These are phyloP conservation scores for Copromyces sp. DNA, from an alignment of 495 filamentous ascomycete genomes.

Conservation along the genomic window DNA sequence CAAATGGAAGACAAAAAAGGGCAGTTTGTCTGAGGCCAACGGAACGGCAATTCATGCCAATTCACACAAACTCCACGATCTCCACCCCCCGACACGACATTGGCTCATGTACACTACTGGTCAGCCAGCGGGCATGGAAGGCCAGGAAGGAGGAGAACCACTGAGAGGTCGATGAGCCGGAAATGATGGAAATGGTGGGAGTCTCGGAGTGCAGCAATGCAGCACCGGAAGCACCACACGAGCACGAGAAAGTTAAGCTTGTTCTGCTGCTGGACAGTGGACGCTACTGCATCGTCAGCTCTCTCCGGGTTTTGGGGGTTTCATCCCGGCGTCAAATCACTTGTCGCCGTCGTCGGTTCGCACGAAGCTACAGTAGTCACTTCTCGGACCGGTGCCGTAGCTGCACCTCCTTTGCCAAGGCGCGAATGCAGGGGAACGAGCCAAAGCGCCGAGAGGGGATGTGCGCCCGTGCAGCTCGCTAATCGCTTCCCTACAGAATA, in stretches of 20 bases:
- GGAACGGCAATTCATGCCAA: neutral
- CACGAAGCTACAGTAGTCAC: neutral
- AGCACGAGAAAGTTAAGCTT: neutral
- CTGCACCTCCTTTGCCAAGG: neutral
- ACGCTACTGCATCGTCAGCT: neutral
- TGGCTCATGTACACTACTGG: neutral
- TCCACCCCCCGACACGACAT: neutral
- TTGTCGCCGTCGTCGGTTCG: neutral
- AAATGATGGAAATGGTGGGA: neutral
- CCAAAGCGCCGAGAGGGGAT: neutral
- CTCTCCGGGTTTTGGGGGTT: neutral
- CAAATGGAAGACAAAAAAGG: neutral
- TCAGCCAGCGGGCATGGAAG: neutral
- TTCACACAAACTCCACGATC: neutral
- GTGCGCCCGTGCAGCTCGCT: neutral
- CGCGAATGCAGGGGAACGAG: neutral
- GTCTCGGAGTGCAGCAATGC: neutral
- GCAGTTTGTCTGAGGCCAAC: neutral
- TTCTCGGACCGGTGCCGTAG: neutral
- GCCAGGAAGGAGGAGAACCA: neutral
- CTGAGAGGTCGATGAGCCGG: neutral
- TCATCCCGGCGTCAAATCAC: neutral
- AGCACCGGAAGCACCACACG: neutral
- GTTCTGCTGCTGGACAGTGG: neutral
- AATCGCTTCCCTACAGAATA: neutral